Evolutionary conservation across 805 yeast genomes (phyloP).

Genomic region (Yamadazyma insecticola): DNA sequence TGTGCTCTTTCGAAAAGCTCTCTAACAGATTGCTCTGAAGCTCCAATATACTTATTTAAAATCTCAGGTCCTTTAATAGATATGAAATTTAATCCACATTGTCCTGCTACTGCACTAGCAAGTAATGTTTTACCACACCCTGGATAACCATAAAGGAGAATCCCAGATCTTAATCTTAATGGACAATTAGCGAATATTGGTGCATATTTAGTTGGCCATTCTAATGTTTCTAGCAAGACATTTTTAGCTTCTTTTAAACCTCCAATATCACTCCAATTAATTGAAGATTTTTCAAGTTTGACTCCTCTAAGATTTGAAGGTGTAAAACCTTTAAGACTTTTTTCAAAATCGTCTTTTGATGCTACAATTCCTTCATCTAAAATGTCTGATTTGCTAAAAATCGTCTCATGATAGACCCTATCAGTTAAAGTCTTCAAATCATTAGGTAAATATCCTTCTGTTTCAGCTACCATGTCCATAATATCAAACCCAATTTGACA

Average conservation of each 20-base stretch:
- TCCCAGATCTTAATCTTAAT: slow-evolving; percentile 81
- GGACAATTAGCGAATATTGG: slow-evolving; percentile 93
- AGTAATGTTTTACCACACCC: slow-evolving; percentile 95
- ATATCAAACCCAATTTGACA: slow-evolving; percentile 37
- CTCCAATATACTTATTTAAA: slow-evolving; percentile 92
- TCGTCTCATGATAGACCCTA: slow-evolving; percentile 55
- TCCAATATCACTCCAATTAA: slow-evolving; percentile 85
- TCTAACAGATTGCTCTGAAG: slow-evolving; percentile 91
- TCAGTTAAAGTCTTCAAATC: slow-evolving; percentile 73
- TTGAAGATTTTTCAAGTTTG: slow-evolving; percentile 70
- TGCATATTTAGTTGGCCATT: slow-evolving; percentile 96
- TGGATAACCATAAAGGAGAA: slow-evolving; percentile 89
- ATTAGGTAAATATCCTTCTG: slow-evolving; percentile 87
- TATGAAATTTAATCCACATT: slow-evolving; percentile 90
- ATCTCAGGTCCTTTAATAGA: slow-evolving; percentile 96
- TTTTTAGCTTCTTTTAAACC: slow-evolving; percentile 76
- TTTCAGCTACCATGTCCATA: slow-evolving; percentile 51
- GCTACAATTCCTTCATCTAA: slow-evolving; percentile 9
- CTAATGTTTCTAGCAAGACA: slow-evolving; percentile 78
- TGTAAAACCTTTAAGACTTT: slow-evolving; percentile 61
- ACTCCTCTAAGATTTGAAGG: slow-evolving; percentile 87
- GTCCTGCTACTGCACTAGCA: slow-evolving; percentile 91
- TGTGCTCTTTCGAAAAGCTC: slow-evolving; percentile 92
- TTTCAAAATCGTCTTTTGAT: slow-evolving; percentile 34
- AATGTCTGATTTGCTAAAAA: slow-evolving; percentile 15